Evolutionary conservation across 2,329 filamentous ascomycete species (phyloP).

Genomic region (Huntiella omanensis): DNA sequence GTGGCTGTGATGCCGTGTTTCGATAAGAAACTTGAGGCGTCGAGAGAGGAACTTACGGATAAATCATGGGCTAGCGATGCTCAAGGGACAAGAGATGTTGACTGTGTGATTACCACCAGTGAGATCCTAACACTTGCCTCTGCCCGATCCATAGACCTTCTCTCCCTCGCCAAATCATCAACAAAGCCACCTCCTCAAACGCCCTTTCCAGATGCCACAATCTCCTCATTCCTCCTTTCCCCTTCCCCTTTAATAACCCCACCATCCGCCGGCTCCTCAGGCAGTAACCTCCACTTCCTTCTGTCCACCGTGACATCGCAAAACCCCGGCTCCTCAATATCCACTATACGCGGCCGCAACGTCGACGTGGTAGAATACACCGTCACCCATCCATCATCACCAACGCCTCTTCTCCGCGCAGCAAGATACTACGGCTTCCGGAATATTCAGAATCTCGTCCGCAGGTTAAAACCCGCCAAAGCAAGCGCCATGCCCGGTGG

Average conservation of each 20-base stretch:
- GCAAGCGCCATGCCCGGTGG: conserved; percentile 65
- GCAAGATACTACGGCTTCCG: conserved; percentile 94
- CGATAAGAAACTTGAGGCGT: conserved; percentile 96
- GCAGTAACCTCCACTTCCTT: conserved; percentile 75
- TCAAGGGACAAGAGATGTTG: conserved; percentile 62
- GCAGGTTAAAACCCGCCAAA: conserved; percentile 68
- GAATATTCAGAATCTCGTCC: conserved; percentile 94
- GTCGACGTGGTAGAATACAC: conserved; percentile 77
- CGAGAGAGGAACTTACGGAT: conserved; percentile 78
- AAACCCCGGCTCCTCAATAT: conserved; percentile 53
- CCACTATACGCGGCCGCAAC: conserved; percentile 61
- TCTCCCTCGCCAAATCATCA: conserved; percentile 28
- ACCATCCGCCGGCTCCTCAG: conserved; percentile 55
- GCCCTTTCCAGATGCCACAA: conserved; percentile 52
- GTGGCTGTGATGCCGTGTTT: conserved; percentile 96
- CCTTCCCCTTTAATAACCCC: conserved; percentile 20
- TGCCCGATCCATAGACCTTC: conserved; percentile 60
- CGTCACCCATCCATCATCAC: conserved; percentile 28
- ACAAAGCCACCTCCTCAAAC: conserved; percentile 33
- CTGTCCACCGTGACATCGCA: conserved; percentile 54
- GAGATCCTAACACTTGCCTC: conserved; percentile 82
- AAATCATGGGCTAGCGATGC: conserved; percentile 43
- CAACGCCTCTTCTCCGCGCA: conserved; percentile 50
- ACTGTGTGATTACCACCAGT: conserved; percentile 94
- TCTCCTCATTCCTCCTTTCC: conserved; percentile 61